Base-by-base conservation (phyloP, 306 rosid species). In the Sicyos baderoa region DNA sequence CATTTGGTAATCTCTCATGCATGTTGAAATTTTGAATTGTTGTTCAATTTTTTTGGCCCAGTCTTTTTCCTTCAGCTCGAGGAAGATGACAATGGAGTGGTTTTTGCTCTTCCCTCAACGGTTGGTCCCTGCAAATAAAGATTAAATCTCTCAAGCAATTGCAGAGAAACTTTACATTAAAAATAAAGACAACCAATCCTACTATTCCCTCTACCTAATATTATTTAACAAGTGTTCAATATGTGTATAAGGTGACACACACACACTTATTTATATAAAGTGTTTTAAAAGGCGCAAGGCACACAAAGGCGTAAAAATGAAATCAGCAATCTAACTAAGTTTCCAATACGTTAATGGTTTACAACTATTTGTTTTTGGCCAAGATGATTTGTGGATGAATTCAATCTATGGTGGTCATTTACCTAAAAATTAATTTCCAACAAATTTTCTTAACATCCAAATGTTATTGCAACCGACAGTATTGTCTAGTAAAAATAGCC, bases 1-100 rank as follows among this genome's bases (percentile, higher is more conserved):
- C 42, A 37, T 37, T 37, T 37, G 8, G 42, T 37, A 37, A 4
- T 37, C 42, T 35, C 40, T 35, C 40, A 3, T 35, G 7, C 7
- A 35, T 35, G 40, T 35, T 35, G 42, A 6, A 37, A 37, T 7
- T 37, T 37, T 5, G 42, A 37, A 37, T 3, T 37, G 19, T 42
- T 25, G n/a, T n/a, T n/a, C n/a, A 65, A 92, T 92, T 95, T 87
- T 54, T 92, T 89, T 74, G 74, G 84, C 77, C 89, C 80, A 84
- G 74, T 92, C 54, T 86, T 82, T 77, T 44, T 79, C 82, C 95
- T 92, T 76, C 82, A 83, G 79, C 84, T 84, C 51, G 96, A 87
- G 54, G 92, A 92, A 83, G 97, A 92, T 35, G 89, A 86, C 52
- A 89, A 92, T 68, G 96, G 87, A 83, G 89, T 87, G 52, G 81